Evolutionary conservation across 805 yeast genomes (phyloP).

Genomic region (Wickerhamomyces bisporus): DNA sequence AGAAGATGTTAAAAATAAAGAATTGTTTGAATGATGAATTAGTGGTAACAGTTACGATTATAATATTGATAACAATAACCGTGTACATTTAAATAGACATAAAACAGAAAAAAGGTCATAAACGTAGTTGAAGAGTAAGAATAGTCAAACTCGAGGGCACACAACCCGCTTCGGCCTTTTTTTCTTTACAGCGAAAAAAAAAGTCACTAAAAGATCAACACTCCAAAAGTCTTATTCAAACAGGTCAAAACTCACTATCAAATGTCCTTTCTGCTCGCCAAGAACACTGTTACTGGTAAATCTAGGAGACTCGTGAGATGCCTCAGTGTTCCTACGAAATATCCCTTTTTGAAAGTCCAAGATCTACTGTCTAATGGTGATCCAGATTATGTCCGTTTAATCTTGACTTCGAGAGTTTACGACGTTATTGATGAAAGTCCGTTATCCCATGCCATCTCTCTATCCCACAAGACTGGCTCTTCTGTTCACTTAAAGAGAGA

Average conservation of each 20-base stretch:
- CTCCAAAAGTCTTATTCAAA: too few relatives aligned
- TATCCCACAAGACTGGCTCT: constrained; percentile 71
- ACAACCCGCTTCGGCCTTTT: too few relatives aligned
- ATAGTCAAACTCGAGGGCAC: too few relatives aligned
- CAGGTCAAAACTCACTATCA: background rate
- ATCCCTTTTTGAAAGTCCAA: constrained; percentile 27
- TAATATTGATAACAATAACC: too few relatives aligned
- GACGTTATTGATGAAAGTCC: constrained; percentile 94
- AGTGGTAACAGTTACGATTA: too few relatives aligned
- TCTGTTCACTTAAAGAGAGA: constrained; percentile 82
- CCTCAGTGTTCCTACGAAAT: constrained; percentile 4
- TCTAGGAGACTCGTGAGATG: background rate
- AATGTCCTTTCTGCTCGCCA: background rate
- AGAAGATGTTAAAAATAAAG: too few relatives aligned
- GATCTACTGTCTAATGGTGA: constrained; percentile 58
- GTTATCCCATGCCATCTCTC: constrained; percentile 63
- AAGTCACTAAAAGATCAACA: too few relatives aligned
- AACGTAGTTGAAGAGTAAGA: too few relatives aligned
- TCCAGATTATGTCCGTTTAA: constrained; percentile 92
- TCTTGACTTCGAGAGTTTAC: constrained; percentile 87
- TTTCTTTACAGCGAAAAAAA: too few relatives aligned
- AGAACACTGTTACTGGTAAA: background rate
- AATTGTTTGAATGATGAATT: too few relatives aligned
- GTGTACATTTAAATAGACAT: too few relatives aligned
- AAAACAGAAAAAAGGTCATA: too few relatives aligned